phyloP scores from a whole-genome alignment of 176 grass and related monocot species.

The Paspalum notatum region DNA sequence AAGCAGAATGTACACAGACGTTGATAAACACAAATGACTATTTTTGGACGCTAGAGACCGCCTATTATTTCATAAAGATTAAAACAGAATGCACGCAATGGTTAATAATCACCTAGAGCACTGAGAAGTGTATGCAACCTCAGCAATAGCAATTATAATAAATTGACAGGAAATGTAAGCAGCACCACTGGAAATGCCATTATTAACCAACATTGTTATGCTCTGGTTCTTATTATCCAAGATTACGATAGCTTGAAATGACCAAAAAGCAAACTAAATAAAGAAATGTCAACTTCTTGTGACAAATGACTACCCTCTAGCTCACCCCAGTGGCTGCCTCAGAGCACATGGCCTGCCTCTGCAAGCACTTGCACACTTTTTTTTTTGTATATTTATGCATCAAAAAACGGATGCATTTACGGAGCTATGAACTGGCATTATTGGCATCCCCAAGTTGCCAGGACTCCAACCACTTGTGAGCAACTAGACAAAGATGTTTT shows the following conservation, averaged over 20 bases:
- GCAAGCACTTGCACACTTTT: constrained; percentile 14
- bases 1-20: background rate
- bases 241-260: constrained; percentile 3
- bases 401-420: background rate
- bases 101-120: background rate
- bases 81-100: background rate
- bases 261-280: background rate
- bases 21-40: background rate
- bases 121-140: constrained; percentile 1
- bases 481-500: background rate
- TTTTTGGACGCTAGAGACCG: background rate
- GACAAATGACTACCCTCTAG: constrained; percentile 2
- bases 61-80: background rate
- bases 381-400: constrained; percentile 20
- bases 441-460: constrained; percentile 4
- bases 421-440: background rate
- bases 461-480: background rate
- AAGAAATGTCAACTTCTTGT: background rate
- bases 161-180: background rate
- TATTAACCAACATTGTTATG: background rate
- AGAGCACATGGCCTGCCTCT: background rate
- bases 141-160: background rate
- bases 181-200: background rate
- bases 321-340: background rate
- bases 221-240: background rate